Evolutionary conservation across 768 basidiomycete genomes (phyloP).

Genomic region (Crucibulum laeve): DNA sequence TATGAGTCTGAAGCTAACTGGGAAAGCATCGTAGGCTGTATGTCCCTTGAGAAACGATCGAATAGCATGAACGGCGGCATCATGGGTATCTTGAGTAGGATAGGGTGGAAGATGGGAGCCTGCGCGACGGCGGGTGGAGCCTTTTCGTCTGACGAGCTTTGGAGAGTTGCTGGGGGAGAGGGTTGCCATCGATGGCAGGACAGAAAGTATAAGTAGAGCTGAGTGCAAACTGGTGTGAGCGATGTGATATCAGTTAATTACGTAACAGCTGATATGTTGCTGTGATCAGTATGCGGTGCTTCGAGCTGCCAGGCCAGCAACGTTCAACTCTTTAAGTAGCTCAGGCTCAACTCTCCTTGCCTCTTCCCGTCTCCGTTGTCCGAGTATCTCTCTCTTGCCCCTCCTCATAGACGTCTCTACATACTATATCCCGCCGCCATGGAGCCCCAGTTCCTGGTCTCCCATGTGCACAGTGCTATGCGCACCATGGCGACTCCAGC

Average conservation of each 20-base stretch:
- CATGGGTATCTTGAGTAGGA: constrained; percentile 57
- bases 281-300: no score
- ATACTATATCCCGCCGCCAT: not conserved
- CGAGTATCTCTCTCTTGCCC: not conserved
- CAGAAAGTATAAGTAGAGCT: constrained; percentile 5
- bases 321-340: no score
- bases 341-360: not conserved
- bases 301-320: no score
- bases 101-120: constrained; percentile 55
- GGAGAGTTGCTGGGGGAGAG: constrained; percentile 49
- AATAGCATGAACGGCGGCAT: constrained; percentile 65
- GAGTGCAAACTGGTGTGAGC: no score
- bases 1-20: constrained; percentile 93
- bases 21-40: constrained; percentile 94
- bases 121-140: constrained; percentile 56
- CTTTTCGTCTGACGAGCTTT: constrained; percentile 44
- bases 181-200: constrained; percentile 29
- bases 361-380: not conserved
- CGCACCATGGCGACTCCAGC: not conserved
- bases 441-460: not conserved
- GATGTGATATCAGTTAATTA: no score
- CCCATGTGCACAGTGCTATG: not conserved
- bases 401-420: no score
- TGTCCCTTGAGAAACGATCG: constrained; percentile 79
- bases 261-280: no score